Evolutionary conservation across 345 rosid genomes (phyloP), one percentile per base, ranked within the genome.

Genomic region (Heritiera littoralis): DNA sequence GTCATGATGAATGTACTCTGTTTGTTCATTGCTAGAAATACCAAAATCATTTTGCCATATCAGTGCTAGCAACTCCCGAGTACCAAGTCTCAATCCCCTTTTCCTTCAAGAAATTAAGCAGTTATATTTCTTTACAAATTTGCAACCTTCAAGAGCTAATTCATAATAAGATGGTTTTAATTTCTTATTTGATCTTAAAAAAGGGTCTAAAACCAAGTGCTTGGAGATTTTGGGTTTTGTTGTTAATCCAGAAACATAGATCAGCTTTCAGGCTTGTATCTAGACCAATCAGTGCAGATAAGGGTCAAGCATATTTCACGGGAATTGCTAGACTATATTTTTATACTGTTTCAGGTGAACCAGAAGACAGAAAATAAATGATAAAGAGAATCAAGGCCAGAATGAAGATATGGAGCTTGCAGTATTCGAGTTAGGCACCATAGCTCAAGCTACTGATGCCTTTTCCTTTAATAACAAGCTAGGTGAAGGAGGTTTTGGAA

Each of bases 401-500:
- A 55, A 66, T 54, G 82, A 51, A 17, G 84, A 82, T 6, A 49
- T 81, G 72, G 84, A 84, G 40, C 65, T 82, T 38, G 78, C 61
- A 43, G 9, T 79, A 8, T 79, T 83, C 65, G 66, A 81, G 59
- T 48, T 80, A 15, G n/a, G 12, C 2, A 75, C 66, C 1, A 75
- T 81, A 60, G 73, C 73, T 65, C 77, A 75, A 15, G 91, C 91
- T 18, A 88, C 93, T 2, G 80, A 85, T 68, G 41, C 78, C 72
- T 88, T 90, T 52, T 74, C 81, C 67, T 10, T 66, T 2, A 74
- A 70, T 70, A 86, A 87, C 61, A 84, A 80, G 78, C 79, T 90
- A 12, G 93, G 93, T 46, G 38, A 70, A 72, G 66, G 93, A 79
- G 93, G 91, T 65, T 90, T 90, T 66, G 93, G 90, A 69, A 82